Percentiles rank a stretch among this genome's conserved stretches.
Conservation (phyloP, 23 red algal genomes). For the Gracilaria gracilis region DNA sequence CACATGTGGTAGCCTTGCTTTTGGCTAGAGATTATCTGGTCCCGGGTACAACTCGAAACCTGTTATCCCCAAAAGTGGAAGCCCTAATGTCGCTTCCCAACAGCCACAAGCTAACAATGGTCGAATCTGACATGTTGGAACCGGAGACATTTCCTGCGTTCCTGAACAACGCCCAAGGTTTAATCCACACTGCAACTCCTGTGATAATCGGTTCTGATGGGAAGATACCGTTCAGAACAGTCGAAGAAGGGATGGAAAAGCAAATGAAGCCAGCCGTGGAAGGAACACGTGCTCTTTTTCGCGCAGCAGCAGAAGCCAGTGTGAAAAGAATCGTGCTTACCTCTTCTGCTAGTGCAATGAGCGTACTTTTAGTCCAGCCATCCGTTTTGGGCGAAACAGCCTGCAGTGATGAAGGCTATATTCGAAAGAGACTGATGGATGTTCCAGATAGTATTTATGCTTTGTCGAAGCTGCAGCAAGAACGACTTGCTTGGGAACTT, state of each 20-base stretch:
- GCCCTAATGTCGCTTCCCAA: slow-evolving; percentile 8
- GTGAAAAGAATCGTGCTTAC: slow-evolving; percentile 35
- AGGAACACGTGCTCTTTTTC: slow-evolving; percentile 25
- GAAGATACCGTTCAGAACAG: slow-evolving; percentile 2
- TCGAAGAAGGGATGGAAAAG: slow-evolving; percentile 35
- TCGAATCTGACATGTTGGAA: slow-evolving; percentile 41
- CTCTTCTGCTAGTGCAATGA: slow-evolving; percentile 43
- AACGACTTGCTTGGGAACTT: no score
- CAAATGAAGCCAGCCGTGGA: slow-evolving; percentile 44
- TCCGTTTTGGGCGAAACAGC: slow-evolving; percentile 16
- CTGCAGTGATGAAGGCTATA: slow-evolving; percentile 40
- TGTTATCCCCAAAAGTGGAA: slow-evolving; percentile 6
- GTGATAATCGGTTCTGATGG: slow-evolving; percentile 15
- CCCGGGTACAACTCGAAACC: slow-evolving; percentile 28
- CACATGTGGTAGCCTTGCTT: slow-evolving; percentile 18
- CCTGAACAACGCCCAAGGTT: slow-evolving; percentile 1
- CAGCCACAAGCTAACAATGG: slow-evolving; percentile 17
- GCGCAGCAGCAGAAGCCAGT: slow-evolving; percentile 32
- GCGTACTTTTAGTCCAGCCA: background rate
- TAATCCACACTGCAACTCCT: slow-evolving; percentile 39
- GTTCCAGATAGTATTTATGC: background rate
- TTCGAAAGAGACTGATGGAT: background rate
- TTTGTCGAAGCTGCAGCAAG: no score
- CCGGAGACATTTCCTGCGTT: slow-evolving; percentile 36
- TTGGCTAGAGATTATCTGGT: slow-evolving; percentile 31